Conservation (phyloP, 306 rosid genomes). For the Cicer pinnatifidum region DNA sequence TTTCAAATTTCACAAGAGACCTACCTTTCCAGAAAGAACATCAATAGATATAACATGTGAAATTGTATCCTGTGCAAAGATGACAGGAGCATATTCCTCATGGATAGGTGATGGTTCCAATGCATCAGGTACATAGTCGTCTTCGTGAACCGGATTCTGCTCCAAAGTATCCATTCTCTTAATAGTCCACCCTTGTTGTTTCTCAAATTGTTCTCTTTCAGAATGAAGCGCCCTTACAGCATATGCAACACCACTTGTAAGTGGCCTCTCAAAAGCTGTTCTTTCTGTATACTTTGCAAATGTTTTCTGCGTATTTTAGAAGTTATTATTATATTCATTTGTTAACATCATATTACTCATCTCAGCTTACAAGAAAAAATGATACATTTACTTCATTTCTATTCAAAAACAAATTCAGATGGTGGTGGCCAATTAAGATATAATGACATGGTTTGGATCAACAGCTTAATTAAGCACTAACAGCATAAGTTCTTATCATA, state of each 20-base stretch:
- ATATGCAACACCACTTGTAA: slow-evolving; percentile 98
- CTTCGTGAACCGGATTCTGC: slow-evolving; percentile 77
- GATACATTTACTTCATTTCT: neutral
- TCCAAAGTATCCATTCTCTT: slow-evolving; percentile 88
- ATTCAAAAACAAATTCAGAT: neutral
- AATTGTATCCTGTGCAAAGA: slow-evolving; percentile 95
- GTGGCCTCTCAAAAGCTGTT: slow-evolving; percentile 98
- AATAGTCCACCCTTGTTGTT: slow-evolving; percentile 96
- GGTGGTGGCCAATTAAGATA: neutral
- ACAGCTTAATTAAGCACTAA: no score
- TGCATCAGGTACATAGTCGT: slow-evolving; percentile 71
- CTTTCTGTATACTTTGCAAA: slow-evolving; percentile 95
- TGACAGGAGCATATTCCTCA: slow-evolving; percentile 98
- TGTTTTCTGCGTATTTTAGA: slow-evolving; percentile 59
- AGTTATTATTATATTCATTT: slow-evolving; percentile 50
- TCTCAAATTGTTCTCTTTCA: slow-evolving; percentile 91
- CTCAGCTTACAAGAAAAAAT: neutral
- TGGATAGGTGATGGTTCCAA: slow-evolving; percentile 75
- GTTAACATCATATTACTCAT: neutral
- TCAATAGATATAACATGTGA: slow-evolving; percentile 87
- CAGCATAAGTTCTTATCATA: no score
- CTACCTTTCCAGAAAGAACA: slow-evolving; percentile 83
- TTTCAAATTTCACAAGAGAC: slow-evolving; percentile 35
- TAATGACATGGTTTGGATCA: no score
- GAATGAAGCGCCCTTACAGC: slow-evolving; percentile 97